Evolutionary conservation across 2,329 filamentous ascomycete genomes (phyloP), one percentile per base, ranked within the genome.

Genomic region (Talaromyces sp.): DNA sequence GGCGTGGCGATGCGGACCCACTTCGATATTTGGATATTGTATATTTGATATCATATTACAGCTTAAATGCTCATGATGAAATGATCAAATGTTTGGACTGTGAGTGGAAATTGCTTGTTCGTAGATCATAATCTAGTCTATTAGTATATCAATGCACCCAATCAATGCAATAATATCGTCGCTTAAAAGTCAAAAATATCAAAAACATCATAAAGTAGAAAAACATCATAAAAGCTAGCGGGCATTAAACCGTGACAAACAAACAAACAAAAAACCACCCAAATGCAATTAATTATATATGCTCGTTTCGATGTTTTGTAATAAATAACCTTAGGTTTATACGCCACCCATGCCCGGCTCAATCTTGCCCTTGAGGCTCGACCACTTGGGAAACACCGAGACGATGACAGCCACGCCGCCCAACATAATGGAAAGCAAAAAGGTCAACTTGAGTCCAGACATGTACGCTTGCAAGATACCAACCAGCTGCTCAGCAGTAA

Each of bases 391-490:
- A 19, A 64, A 64, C 5, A 61, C 11, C 1, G 63, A 63, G 14
- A 64, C 35, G 29, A 64, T 35, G 24, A 56, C 54, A 24, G 57
- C 55, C 24, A 63, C 32, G 5, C 58, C 61, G 29, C 58, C 63
- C 43, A 64, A 49, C 21, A 59, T 56, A 53, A 64, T 59, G 4
- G 50, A 41, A 17, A 63, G 26, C 24, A 64, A 55, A 31, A 73
- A 63, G 9, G 62, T 58, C 26, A 58, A 50, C 46, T 66, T 67
- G 3, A 75, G 58, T 0, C 73, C 71, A 5, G 65, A 66, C 68
- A 74, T 72, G 56, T 75, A 75, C 3, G 71, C 71, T 26, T 54
- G 29, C 10, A 73, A 43, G 51, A 75, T 67, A 2, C 67, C 70
- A 1, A 61, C 51, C 21, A 73, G 51, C 49, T 71, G 60, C 9